Conservation (phyloP, 2,329 filamentous ascomycete species). For the Arthrobotrys sinensis region DNA sequence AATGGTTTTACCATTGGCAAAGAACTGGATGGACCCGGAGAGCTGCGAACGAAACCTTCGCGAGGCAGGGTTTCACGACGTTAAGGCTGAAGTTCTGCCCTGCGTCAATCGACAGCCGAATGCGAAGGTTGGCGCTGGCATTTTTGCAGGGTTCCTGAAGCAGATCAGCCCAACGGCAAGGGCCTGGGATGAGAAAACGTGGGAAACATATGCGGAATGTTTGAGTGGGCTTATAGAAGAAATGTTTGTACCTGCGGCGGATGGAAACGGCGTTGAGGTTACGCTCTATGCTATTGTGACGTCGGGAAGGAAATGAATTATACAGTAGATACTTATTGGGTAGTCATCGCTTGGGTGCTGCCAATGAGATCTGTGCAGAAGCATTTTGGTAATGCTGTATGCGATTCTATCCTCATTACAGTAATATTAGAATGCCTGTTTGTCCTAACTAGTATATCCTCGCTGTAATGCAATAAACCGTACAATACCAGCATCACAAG, state of each 20-base stretch:
- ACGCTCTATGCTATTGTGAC: slow-evolving; percentile 35
- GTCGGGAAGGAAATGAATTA: slow-evolving; percentile 33
- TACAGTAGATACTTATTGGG: no score
- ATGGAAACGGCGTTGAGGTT: slow-evolving; percentile 20
- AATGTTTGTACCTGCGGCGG: background rate
- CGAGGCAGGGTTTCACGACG: slow-evolving; percentile 25
- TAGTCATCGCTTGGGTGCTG: no score
- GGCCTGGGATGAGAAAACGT: slow-evolving; percentile 34
- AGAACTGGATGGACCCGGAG: slow-evolving; percentile 30
- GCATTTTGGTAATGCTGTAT: no score
- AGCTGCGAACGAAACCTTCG: slow-evolving; percentile 17
- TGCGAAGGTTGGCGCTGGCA: background rate
- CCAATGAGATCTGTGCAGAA: no score
- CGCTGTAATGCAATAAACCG: no score
- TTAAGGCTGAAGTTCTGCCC: slow-evolving; percentile 21
- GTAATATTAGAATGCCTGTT: no score
- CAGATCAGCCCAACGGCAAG: slow-evolving; percentile 30
- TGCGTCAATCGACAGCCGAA: slow-evolving; percentile 36
- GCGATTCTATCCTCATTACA: no score
- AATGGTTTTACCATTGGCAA: slow-evolving; percentile 21
- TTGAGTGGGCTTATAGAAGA: slow-evolving; percentile 4
- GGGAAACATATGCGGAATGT: slow-evolving; percentile 10
- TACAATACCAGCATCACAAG: no score
- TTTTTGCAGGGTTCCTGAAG: slow-evolving; percentile 22
- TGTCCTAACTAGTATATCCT: no score